Percentiles rank a stretch among this genome's conserved stretches.
Conservation (phyloP, 192 early-diverging fungal species). For the Umbelopsis vinacea region DNA sequence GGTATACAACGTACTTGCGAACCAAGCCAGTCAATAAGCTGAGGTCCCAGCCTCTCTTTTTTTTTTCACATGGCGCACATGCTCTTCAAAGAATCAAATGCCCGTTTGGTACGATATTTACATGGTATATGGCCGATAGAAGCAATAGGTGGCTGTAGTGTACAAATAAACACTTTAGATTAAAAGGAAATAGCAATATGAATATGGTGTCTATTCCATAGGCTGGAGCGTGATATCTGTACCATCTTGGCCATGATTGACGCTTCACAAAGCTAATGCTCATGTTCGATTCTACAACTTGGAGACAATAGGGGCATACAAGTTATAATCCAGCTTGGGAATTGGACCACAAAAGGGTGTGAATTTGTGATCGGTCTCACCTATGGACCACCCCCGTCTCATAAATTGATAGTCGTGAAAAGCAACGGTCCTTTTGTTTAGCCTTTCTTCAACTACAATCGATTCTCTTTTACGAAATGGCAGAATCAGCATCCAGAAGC, state of each 20-base stretch:
- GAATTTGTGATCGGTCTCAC: not conserved
- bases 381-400: not conserved
- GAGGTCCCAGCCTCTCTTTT: not conserved
- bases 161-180: no score
- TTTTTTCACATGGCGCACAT: conserved; percentile 2
- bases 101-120: not conserved
- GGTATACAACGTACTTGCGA: conserved; percentile 38
- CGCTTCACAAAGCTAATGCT: no score
- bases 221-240: no score
- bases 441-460: not conserved
- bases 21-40: not conserved
- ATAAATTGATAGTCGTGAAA: not conserved
- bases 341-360: not conserved
- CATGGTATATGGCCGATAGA: not conserved
- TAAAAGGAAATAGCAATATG: no score
- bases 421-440: not conserved
- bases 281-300: no score
- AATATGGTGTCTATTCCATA: no score
- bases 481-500: not conserved
- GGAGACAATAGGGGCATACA: not conserved
- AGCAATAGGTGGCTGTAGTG: no score
- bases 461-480: not conserved
- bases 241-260: no score
- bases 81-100: no score
- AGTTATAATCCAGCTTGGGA: not conserved